A percentile compares a stretch with the other conserved stretches of the same genome.
Evolutionary conservation across 2,329 filamentous ascomycete genomes (phyloP).

Genomic region (Cordyceps farinosa): DNA sequence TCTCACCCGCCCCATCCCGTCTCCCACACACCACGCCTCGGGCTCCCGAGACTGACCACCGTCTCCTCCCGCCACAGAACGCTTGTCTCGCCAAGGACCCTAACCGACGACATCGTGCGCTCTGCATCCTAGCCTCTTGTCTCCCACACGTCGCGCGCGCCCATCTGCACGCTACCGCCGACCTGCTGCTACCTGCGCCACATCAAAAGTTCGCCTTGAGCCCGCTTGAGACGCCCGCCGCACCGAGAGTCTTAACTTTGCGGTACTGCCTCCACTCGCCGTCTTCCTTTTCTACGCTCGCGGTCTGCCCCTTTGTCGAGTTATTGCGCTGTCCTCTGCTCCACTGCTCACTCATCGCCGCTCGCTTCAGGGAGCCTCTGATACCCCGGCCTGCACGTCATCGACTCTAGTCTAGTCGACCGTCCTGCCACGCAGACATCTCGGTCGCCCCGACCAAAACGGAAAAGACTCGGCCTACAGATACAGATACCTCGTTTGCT

Average conservation of each 20-base stretch:
- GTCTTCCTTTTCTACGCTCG: neutral
- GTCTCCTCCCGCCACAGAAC: neutral
- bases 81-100: neutral
- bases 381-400: neutral
- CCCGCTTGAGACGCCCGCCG: conserved; percentile 1
- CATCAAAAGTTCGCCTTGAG: neutral
- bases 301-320: conserved; percentile 8
- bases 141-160: neutral
- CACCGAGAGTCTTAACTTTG: neutral
- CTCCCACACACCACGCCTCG: neutral
- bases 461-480: neutral
- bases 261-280: neutral
- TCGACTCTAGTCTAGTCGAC: neutral
- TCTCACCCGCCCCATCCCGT: conserved; percentile 1
- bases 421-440: neutral
- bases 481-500: neutral
- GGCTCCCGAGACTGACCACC: conserved; percentile 9
- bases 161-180: neutral
- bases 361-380: neutral
- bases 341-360: conserved; percentile 4
- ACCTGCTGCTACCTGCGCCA: neutral
- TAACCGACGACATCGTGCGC: neutral
- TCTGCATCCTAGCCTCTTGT: neutral
- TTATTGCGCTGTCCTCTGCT: neutral
- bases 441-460: neutral